Conservation (phyloP, 192 early-diverging fungal genomes). For the Linnemannia hyalina region DNA sequence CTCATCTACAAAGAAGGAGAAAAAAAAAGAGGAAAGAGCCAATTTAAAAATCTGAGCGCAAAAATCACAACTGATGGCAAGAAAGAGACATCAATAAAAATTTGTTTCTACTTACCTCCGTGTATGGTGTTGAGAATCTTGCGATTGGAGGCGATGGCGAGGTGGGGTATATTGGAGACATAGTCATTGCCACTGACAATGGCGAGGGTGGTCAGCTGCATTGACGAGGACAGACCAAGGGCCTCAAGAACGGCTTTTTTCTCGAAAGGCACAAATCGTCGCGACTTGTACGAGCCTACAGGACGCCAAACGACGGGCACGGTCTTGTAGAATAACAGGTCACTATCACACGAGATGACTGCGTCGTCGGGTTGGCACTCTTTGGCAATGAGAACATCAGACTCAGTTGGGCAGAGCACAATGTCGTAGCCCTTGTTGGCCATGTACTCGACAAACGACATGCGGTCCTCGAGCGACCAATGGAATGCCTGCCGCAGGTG, state of each 20-base stretch:
- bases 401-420: background rate
- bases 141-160: constrained; percentile 22
- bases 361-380: constrained; percentile 11
- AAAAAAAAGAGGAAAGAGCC: background rate
- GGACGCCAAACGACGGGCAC: constrained; percentile 20
- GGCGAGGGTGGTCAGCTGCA: constrained; percentile 9
- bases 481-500: constrained; percentile 16
- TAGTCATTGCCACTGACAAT: constrained; percentile 39
- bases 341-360: constrained; percentile 5
- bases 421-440: constrained; percentile 10
- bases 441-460: constrained; percentile 24
- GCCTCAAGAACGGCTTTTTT: background rate
- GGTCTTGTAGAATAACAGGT: constrained; percentile 7
- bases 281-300: background rate
- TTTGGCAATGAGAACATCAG: constrained; percentile 15
- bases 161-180: constrained; percentile 15
- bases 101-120: constrained; percentile 18
- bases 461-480: constrained; percentile 17
- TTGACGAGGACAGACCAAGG: constrained; percentile 4
- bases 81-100: constrained; percentile 1
- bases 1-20: constrained; percentile 11
- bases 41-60: constrained; percentile 11
- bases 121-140: constrained; percentile 11
- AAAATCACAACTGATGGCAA: background rate
- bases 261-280: constrained; percentile 1